phyloP scores from a whole-genome alignment of 208 protist species.

The Leptomonas seymouri region DNA sequence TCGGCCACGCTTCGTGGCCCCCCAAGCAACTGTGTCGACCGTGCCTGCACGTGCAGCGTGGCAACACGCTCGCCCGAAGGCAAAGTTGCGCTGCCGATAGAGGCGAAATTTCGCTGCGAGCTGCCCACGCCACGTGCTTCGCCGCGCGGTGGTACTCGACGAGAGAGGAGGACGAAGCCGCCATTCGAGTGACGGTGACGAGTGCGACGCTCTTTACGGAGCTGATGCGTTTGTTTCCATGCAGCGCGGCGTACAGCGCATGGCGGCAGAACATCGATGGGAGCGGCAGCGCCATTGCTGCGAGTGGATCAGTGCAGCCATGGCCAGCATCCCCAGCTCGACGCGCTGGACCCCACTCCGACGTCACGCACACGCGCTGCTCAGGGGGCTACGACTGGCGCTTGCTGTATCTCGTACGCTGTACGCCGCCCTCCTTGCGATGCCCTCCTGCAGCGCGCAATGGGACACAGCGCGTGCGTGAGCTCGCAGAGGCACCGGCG shows the following conservation, averaged over 20 bases:
- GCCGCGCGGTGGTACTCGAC: background rate
- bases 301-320: background rate
- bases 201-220: constrained; percentile 15
- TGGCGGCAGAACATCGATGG: background rate
- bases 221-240: constrained; percentile 33
- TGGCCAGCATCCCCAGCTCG: background rate
- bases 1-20: too few species aligned
- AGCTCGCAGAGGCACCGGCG: too few species aligned
- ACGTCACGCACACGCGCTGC: too few species aligned
- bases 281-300: too few species aligned
- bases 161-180: background rate
- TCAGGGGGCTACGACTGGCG: constrained; percentile 27
- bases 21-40: too few species aligned
- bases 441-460: background rate
- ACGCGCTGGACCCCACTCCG: too few species aligned
- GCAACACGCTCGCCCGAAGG: too few species aligned
- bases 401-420: constrained; percentile 31
- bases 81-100: too few species aligned
- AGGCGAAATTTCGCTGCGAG: too few species aligned
- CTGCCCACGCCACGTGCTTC: too few species aligned
- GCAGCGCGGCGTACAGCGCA: background rate
- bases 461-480: background rate
- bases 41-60: too few species aligned
- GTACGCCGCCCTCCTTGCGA: background rate
- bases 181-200: constrained; percentile 27